phyloP scores from a whole-genome alignment of 1,139 yeast species.

The Pichia sp. region DNA sequence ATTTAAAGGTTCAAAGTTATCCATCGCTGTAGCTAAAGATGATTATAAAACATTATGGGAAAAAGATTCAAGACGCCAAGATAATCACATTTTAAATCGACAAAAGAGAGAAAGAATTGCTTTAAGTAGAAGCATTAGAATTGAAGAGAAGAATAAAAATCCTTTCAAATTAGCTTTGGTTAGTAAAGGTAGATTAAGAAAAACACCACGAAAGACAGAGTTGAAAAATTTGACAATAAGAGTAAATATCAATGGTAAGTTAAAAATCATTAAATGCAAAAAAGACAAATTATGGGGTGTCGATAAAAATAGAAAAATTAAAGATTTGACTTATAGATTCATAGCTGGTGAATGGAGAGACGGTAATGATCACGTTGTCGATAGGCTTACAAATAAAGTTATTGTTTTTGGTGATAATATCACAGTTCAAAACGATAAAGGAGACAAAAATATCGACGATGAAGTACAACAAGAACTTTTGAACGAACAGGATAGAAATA shows the following conservation, averaged over 20 bases:
- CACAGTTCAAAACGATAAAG: constrained; percentile 27
- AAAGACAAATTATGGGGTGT: constrained; percentile 89
- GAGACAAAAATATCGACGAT: constrained; percentile 21
- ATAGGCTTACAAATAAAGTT: constrained; percentile 36
- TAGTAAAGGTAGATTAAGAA: constrained; percentile 59
- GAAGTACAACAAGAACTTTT: constrained; percentile 29
- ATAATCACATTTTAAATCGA: constrained; percentile 29
- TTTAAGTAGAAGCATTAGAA: constrained; percentile 34
- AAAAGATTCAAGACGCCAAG: constrained; percentile 36
- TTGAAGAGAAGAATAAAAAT: constrained; percentile 23
- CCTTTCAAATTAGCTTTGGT: constrained; percentile 28
- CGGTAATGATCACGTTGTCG: constrained; percentile 75
- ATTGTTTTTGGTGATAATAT: constrained; percentile 23
- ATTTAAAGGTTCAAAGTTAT: constrained; percentile 66
- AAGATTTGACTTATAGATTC: constrained; percentile 60
- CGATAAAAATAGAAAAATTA: constrained; percentile 55
- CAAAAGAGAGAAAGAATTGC: constrained; percentile 34
- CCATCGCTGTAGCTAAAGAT: constrained; percentile 45
- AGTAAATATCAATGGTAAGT: constrained; percentile 53
- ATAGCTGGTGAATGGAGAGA: constrained; percentile 71
- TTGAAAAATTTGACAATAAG: constrained; percentile 58
- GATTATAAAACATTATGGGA: constrained; percentile 41
- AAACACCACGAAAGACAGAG: constrained; percentile 41
- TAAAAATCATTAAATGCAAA: constrained; percentile 50
- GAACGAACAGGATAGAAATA: constrained; percentile 35